A percentile compares a stretch with the other conserved stretches of the same genome.
Conservation (phyloP, 495 filamentous ascomycete species). For the Corynascus novoguineensis region DNA sequence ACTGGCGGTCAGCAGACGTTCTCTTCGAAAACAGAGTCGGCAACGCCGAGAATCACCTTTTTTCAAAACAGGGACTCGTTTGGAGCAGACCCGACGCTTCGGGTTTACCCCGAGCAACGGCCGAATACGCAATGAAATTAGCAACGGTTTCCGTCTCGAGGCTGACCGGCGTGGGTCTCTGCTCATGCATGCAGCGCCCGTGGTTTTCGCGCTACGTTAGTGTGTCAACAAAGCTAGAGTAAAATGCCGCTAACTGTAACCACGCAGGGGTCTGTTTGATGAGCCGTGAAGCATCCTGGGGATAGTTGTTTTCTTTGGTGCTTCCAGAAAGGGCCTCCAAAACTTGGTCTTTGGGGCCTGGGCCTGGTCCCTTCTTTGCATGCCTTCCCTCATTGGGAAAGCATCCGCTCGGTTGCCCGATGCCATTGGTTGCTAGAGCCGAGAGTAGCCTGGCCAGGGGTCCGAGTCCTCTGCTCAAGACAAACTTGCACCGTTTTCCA, state of each 20-base stretch:
- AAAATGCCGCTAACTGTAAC: too few relatives aligned
- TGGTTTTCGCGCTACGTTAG: too few relatives aligned
- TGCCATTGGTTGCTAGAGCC: neutral
- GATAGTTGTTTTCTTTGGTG: neutral
- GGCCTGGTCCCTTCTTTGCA: neutral
- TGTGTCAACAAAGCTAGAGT: too few relatives aligned
- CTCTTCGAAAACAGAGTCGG: too few relatives aligned
- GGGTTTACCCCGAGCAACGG: neutral
- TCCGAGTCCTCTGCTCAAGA: neutral
- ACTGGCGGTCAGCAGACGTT: too few relatives aligned
- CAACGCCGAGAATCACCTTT: too few relatives aligned
- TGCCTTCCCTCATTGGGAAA: neutral
- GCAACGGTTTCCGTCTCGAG: neutral
- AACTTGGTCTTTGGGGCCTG: neutral
- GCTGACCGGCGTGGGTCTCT: conserved; percentile 1
- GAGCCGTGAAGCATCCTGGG: too few relatives aligned
- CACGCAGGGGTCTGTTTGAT: too few relatives aligned
- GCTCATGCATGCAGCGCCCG: neutral
- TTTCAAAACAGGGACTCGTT: neutral
- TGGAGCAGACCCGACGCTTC: neutral
- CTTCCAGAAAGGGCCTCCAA: neutral
- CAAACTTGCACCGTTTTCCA: neutral
- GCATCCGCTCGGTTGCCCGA: too few relatives aligned
- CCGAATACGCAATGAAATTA: too few relatives aligned
- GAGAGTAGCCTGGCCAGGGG: neutral